Conservation (phyloP, 2,329 filamentous ascomycete genomes). For the Didymella keratinophila region DNA sequence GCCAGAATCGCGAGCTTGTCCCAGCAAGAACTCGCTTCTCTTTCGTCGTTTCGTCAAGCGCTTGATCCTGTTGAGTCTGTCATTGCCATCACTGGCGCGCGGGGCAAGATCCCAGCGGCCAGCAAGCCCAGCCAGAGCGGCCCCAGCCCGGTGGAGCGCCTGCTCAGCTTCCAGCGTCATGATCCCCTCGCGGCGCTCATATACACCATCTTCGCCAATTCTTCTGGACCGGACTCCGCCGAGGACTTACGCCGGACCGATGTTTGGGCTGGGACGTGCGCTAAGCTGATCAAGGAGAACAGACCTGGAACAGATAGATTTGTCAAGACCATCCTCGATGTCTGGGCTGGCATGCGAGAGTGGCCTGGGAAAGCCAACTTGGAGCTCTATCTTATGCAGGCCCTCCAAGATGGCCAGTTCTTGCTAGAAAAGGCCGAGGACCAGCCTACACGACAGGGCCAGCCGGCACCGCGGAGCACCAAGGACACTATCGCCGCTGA, state of each 20-base stretch:
- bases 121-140: constrained; percentile 60
- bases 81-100: constrained; percentile 68
- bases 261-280: constrained; percentile 88
- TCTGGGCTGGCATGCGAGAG: constrained; percentile 84
- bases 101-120: constrained; percentile 59
- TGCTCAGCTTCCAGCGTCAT: constrained; percentile 87
- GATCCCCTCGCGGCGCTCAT: constrained; percentile 85
- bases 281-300: constrained; percentile 79
- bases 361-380: constrained; percentile 91
- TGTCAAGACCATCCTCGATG: constrained; percentile 82
- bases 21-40: constrained; percentile 75
- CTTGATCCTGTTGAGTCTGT: constrained; percentile 85
- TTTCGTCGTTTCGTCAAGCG: constrained; percentile 80
- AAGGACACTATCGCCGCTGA: constrained; percentile 84
- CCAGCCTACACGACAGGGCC: constrained; percentile 71
- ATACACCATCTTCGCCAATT: constrained; percentile 89
- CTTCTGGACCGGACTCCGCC: constrained; percentile 78
- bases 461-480: constrained; percentile 75
- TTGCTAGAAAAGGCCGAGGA: constrained; percentile 85
- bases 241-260: constrained; percentile 83
- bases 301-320: constrained; percentile 81
- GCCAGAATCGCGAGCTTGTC: constrained; percentile 79
- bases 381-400: constrained; percentile 94
- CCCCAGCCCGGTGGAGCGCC: constrained; percentile 76
- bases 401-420: constrained; percentile 91